Base-by-base conservation (phyloP, 2,329 filamentous ascomycete genomes). In the Ophiobolus disseminans region DNA sequence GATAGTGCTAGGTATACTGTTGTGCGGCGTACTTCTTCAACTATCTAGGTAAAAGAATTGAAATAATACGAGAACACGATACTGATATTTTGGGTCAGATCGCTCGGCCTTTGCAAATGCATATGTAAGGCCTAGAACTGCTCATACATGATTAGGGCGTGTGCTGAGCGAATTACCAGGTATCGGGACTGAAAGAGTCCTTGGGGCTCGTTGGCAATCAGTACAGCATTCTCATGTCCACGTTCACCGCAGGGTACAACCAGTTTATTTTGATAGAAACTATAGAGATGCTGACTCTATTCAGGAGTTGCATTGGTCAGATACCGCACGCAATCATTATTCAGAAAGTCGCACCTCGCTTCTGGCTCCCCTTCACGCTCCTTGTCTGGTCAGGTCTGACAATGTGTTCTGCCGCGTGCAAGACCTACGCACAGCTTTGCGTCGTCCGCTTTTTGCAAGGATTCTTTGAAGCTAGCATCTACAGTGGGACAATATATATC, bases 11-110 rank as follows among this genome's bases (percentile, higher is more conserved):
- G 59, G 53, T 65, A 17, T 68, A 68, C 39, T 68, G 62, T 35
- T 68, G 65, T 39, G 57, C 63, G 19, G 63, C 61, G 13, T 68
- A 67, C 43, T 68, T 67, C n/a, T 67, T 68, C 55, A 68, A 68
- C 16, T 68, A 68, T 37, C 46, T 68, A 16, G 65, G 64, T 58
- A 11, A 28, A 20, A 20, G 50, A n/a, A n/a, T n/a, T n/a, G n/a
- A n/a, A n/a, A n/a, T n/a, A n/a, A n/a, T n/a, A n/a, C n/a, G n/a
- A n/a, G n/a, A n/a, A n/a, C n/a, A n/a, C n/a, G n/a, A n/a, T n/a
- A n/a, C 36, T 60, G 32, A 45, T 14, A 16, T 41, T 10, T 16
- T 14, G 20, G 16, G 8, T 4, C 30, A 61, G 57, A 63, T 50
- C 62, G 62, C 19, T 57, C 60, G 32, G 61, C 65, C 5, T 67